Percentiles rank a stretch among this genome's conserved stretches.
Conservation (phyloP, 192 early-diverging fungal species). For the Lobosporangium transversale region DNA sequence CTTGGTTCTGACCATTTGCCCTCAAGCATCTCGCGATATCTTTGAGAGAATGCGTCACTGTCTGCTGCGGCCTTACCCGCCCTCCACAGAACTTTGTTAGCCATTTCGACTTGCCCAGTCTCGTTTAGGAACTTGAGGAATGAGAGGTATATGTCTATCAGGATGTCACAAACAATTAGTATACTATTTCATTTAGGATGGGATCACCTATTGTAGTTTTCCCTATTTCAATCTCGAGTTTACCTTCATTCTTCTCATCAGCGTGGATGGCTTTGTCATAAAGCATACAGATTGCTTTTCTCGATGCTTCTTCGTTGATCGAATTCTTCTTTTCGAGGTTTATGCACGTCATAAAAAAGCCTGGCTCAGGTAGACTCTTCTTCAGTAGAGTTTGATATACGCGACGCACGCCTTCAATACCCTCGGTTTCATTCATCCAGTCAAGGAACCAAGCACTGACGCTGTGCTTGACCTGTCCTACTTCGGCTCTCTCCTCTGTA, state of each 20-base stretch:
- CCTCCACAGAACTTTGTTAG: conserved; percentile 66
- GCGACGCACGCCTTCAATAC: conserved; percentile 59
- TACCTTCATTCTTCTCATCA: conserved; percentile 62
- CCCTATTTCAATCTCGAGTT: neutral
- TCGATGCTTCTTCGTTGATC: conserved; percentile 9
- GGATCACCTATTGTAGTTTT: neutral
- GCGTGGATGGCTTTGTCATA: conserved; percentile 57
- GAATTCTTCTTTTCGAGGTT: conserved; percentile 60
- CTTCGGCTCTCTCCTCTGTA: conserved; percentile 56
- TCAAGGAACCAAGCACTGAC: conserved; percentile 65
- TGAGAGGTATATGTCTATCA: conserved; percentile 53
- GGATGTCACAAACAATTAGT: neutral
- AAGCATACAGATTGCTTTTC: conserved; percentile 37
- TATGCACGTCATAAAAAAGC: conserved; percentile 71
- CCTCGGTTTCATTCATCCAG: conserved; percentile 60
- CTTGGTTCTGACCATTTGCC: conserved; percentile 33
- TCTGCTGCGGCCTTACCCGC: conserved; percentile 66
- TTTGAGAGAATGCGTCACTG: conserved; percentile 61
- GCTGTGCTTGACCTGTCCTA: conserved; percentile 59
- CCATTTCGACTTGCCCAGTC: conserved; percentile 57
- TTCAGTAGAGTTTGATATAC: conserved; percentile 61
- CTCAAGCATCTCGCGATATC: conserved; percentile 39
- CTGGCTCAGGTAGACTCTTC: conserved; percentile 67
- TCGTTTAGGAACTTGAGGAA: conserved; percentile 56
- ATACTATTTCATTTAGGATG: neutral